A percentile compares a stretch with the other conserved stretches of the same genome.
Evolutionary conservation across 768 basidiomycete genomes (phyloP).

Genomic region (Hericium rajendrae): DNA sequence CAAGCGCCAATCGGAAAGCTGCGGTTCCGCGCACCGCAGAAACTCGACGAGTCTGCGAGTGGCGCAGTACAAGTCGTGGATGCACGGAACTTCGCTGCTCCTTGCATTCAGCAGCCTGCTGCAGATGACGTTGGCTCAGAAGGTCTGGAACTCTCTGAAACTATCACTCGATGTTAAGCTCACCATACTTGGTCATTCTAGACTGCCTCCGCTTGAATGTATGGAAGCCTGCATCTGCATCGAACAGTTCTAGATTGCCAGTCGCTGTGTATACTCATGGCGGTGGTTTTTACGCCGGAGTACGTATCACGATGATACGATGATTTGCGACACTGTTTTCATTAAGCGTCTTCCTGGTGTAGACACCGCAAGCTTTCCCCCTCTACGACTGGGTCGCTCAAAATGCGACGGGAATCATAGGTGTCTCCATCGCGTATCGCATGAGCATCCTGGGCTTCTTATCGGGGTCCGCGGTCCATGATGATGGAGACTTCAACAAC

Average conservation of each 20-base stretch:
- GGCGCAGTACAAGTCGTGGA: constrained; percentile 23
- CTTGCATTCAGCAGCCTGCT: constrained; percentile 39
- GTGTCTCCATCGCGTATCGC: constrained; percentile 30
- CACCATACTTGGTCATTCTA: too few species aligned
- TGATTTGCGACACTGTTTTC: not conserved
- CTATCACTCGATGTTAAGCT: too few species aligned
- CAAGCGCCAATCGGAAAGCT: not conserved
- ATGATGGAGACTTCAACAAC: constrained; percentile 30
- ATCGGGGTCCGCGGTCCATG: constrained; percentile 21
- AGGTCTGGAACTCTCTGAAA: too few species aligned
- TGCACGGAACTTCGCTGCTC: constrained; percentile 34
- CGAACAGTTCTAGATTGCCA: not conserved
- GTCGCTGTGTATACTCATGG: not conserved
- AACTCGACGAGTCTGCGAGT: not conserved
- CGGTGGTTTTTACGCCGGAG: not conserved
- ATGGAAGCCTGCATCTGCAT: not conserved
- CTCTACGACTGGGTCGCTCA: constrained; percentile 23
- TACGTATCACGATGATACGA: not conserved
- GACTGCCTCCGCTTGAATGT: not conserved
- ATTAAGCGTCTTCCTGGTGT: not conserved
- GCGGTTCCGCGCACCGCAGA: not conserved
- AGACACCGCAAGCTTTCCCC: not conserved
- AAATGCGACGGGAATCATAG: constrained; percentile 23
- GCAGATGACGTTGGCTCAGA: constrained; percentile 36
- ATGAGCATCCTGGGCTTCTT: constrained; percentile 38